Base-by-base conservation (phyloP, 495 filamentous ascomycete species). In the Parmelia sp. region DNA sequence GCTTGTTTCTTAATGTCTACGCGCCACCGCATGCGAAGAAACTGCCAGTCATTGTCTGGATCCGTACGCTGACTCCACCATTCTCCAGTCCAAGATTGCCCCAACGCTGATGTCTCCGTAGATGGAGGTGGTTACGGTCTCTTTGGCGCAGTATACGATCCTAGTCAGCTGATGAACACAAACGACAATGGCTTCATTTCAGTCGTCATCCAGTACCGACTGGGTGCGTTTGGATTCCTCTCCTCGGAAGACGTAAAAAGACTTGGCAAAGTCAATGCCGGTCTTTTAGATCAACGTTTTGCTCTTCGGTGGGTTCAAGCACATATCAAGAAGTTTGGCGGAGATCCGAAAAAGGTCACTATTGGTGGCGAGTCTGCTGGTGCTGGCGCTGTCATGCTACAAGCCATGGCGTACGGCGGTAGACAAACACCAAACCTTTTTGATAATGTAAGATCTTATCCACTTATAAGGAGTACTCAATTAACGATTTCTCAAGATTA, bases 201-300 rank as follows among this genome's bases (percentile, higher is more conserved):
- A 37, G 78, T 81, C 37, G 74, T 74, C 49, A 74, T 80, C 17
- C 77, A 80, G 39, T 84, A 83, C 62, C 76, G 82, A 5, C 59
- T 83, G 11, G 82, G 78, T 4, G 75, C 73, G 45, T 82, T 84
- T 59, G 82, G 81, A 2, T 83, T 78, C 60, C 71, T 80, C 35
- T 76, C 80, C 9, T 80, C 78, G 2, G 60, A 72, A 17, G 73
- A 76, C 21, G 70, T 76, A 19, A 72, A 71, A 17, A 57, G 68
- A 14, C 68, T 71, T 14, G 73, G 74, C 4, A 69, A 70, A 53
- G 67, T 73, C 8, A 76, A 76, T 57, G 74, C 75, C 51, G 74
- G 73, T 23, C 70, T 76, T 12, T 65, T 74, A n/a, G 74, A 76
- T 53, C 74, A 76, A 59, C 61, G 69, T 23, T 68, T 70, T 19